These are phyloP conservation scores for Aspergillus sp. DNA, from an alignment of 2,329 filamentous ascomycete genomes.

Conservation along the genomic window DNA sequence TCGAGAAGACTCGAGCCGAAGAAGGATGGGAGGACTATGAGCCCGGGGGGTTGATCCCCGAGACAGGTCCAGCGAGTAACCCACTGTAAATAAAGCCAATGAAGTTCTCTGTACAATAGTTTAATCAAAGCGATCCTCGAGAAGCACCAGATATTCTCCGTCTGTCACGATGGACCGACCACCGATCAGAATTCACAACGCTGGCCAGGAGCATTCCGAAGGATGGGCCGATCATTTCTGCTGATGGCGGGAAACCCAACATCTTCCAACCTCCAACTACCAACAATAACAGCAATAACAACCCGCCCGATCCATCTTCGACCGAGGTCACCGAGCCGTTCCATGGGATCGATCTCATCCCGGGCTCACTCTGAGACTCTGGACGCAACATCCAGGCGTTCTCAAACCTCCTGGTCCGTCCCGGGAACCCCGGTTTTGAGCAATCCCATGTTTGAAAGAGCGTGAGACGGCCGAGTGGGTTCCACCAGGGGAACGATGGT, in stretches of 20 bases:
- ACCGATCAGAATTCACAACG: too few species aligned
- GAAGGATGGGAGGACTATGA: conserved; percentile 24
- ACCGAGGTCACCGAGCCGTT: background rate
- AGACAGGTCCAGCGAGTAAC: conserved; percentile 7
- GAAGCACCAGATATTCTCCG: background rate
- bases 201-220: too few species aligned
- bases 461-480: background rate
- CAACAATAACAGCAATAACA: background rate
- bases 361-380: conserved; percentile 1
- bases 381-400: background rate
- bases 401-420: conserved; percentile 3
- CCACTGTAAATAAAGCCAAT: background rate
- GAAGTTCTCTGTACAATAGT: background rate
- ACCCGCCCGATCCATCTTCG: background rate
- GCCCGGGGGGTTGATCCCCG: conserved; percentile 17
- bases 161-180: too few species aligned
- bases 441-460: background rate
- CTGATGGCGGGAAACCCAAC: background rate
- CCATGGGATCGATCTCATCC: background rate
- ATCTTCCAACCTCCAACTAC: background rate
- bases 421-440: background rate
- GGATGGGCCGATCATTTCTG: background rate
- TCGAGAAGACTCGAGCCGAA: conserved; percentile 17
- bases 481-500: conserved; percentile 3
- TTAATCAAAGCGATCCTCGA: background rate